Percentiles rank a stretch among this genome's conserved stretches.
Evolutionary conservation across 1,284 basidiomycete species (phyloP).

Genomic region (Phlebopus sp.): DNA sequence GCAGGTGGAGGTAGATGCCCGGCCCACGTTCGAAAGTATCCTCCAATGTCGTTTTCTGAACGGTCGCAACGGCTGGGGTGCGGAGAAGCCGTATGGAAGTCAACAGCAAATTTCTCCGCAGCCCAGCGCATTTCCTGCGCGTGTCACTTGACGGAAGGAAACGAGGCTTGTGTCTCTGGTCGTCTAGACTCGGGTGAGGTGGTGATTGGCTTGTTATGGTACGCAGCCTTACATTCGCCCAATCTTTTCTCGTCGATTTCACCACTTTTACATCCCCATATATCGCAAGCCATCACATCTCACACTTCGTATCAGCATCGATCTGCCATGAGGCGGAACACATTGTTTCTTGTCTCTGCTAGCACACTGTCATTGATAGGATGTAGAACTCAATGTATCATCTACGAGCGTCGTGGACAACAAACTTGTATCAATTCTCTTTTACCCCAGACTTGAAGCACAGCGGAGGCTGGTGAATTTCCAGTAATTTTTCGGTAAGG

Average conservation of each 20-base stretch:
- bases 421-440: slow-evolving; percentile 1
- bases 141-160: slow-evolving; percentile 21
- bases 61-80: slow-evolving; percentile 64
- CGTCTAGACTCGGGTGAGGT: slow-evolving; percentile 1
- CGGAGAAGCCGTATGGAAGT: slow-evolving; percentile 33
- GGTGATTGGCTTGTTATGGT: slow-evolving; percentile 7
- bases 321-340: slow-evolving; percentile 8
- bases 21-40: slow-evolving; percentile 83
- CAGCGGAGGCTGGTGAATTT: neutral
- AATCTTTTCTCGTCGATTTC: slow-evolving; percentile 6
- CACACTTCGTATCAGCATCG: slow-evolving; percentile 8
- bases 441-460: neutral
- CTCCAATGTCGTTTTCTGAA: slow-evolving; percentile 75
- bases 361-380: slow-evolving; percentile 5
- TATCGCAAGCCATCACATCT: slow-evolving; percentile 7
- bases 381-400: slow-evolving; percentile 15
- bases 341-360: slow-evolving; percentile 8
- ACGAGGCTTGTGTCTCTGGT: slow-evolving; percentile 14
- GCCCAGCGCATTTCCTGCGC: slow-evolving; percentile 31
- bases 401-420: neutral
- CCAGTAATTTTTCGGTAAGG: neutral
- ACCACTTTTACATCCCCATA: slow-evolving; percentile 19
- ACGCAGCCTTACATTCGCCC: slow-evolving; percentile 10
- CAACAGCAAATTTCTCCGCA: slow-evolving; percentile 23
- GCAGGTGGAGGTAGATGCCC: slow-evolving; percentile 62